Base-by-base conservation (phyloP, 2,329 filamentous ascomycete species). In the Aspergillus glaucus region DNA sequence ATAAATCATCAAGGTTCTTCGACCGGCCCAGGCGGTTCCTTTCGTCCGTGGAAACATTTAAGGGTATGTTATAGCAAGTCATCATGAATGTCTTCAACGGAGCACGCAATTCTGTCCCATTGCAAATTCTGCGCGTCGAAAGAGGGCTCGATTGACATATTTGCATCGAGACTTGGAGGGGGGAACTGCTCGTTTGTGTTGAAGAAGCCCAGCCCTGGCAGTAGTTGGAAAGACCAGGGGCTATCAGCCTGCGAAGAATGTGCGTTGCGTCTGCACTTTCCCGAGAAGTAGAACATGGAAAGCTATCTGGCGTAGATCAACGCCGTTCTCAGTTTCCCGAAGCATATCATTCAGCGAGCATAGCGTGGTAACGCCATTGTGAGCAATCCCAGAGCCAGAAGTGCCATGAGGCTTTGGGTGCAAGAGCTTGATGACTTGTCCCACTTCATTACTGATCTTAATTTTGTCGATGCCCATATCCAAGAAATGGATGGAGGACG, bases 191-290 rank as follows among this genome's bases (percentile, higher is more conserved):
- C 4, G 17, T 2, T 21, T 24, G 32, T 17, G 7, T 10, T 46
- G 15, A 15, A 15, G 15, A 15, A 15, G 15, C 15, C 32, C 9
- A 22, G 22, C 7, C 32, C 15, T 8, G n/a, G 15, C 9, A n/a
- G 8, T 12, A n/a, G 3, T 17, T 8, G 22, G 19, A 14, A 21
- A 21, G 8, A 2, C 15, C 2, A 17, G 4, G 10, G 3, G 19
- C 8, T 19, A 24, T 34, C 28, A 9, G 9, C 19, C 8, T 43
- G 39, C 6, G 15, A 15, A 10, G 2, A 40, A 2, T 9, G 55
- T 57, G 6, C 55, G 55, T n/a, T 51, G 48, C 32, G 55, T 46
- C 17, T 55, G 53, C 2, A 57, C 45, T 19, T 52, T 57, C 19
- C 55, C 55, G 1, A 57, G 44, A 1, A 57, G 48, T 4, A 53